Evolutionary conservation across 768 basidiomycete genomes (phyloP).

Genomic region (Naganishia kalamii): DNA sequence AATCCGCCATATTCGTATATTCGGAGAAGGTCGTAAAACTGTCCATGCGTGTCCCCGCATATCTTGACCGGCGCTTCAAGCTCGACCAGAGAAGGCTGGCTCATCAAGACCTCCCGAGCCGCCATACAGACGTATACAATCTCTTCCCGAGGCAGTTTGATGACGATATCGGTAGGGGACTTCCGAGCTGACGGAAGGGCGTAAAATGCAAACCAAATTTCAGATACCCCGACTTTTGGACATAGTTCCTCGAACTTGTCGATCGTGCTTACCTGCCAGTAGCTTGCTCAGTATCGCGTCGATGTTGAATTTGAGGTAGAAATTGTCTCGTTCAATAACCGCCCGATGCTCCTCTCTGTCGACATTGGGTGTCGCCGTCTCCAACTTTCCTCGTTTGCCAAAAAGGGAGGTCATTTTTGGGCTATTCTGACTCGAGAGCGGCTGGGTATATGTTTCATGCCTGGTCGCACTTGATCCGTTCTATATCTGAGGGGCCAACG

Average conservation of each 20-base stretch:
- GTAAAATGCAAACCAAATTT: neutral
- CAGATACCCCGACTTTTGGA: no score
- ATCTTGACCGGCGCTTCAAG: constrained; percentile 10
- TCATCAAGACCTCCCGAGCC: neutral
- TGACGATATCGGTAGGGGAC: neutral
- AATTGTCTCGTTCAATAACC: neutral
- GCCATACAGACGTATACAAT: constrained; percentile 3
- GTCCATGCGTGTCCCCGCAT: constrained; percentile 99
- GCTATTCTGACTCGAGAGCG: no score
- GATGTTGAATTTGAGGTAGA: neutral
- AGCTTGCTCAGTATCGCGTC: neutral
- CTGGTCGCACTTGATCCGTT: no score
- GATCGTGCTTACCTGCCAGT: neutral
- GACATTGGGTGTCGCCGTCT: neutral
- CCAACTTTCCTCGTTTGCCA: no score
- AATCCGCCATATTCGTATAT: constrained; percentile 99
- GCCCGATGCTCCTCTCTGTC: neutral
- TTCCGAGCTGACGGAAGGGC: neutral
- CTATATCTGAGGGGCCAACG: no score
- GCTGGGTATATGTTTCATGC: no score
- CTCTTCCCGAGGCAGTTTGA: neutral
- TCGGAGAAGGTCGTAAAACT: constrained; percentile 96
- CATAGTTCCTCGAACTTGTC: neutral
- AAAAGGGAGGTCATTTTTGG: neutral
- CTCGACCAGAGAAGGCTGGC: constrained; percentile 1